These are phyloP conservation scores for Dissophora globulifera DNA, from an alignment of 192 early-diverging fungal genomes.

Conservation along the genomic window DNA sequence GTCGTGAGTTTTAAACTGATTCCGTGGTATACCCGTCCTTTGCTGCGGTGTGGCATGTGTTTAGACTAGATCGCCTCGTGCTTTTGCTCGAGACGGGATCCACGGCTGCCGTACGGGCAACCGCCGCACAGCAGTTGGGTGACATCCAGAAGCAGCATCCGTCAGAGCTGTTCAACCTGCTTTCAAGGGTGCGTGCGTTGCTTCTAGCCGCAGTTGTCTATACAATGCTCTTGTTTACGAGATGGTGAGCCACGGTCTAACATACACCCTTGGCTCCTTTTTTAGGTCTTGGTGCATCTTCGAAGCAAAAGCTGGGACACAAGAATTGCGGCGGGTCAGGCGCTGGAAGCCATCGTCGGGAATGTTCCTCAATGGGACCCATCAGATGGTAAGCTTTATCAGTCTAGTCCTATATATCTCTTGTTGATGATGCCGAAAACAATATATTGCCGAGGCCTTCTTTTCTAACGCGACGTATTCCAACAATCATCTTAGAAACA, in stretches of 20 bases:
- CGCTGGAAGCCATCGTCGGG: conserved; percentile 89
- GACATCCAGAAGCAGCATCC: conserved; percentile 95
- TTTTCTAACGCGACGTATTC: too few relatives aligned
- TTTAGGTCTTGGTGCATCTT: conserved; percentile 85
- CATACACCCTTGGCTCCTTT: too few relatives aligned
- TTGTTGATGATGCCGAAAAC: too few relatives aligned
- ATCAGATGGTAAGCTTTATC: conserved; percentile 33
- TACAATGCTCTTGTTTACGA: too few relatives aligned
- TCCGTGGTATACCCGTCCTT: background rate
- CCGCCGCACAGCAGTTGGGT: conserved; percentile 96
- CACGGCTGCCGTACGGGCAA: conserved; percentile 83
- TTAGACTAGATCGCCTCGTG: conserved; percentile 95
- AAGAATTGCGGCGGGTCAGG: conserved; percentile 91
- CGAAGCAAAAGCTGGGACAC: conserved; percentile 95
- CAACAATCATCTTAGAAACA: too few relatives aligned
- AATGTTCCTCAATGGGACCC: conserved; percentile 92
- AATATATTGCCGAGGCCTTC: too few relatives aligned
- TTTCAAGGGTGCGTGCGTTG: conserved; percentile 73
- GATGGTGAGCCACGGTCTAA: too few relatives aligned
- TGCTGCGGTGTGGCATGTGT: background rate
- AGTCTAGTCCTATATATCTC: too few relatives aligned
- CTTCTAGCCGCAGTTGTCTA: too few relatives aligned
- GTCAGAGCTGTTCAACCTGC: conserved; percentile 87
- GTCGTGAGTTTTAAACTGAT: too few relatives aligned
- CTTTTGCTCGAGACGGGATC: conserved; percentile 94